These are phyloP conservation scores for Penicillium steckii DNA, from an alignment of 495 filamentous ascomycete species.

Conservation along the genomic window DNA sequence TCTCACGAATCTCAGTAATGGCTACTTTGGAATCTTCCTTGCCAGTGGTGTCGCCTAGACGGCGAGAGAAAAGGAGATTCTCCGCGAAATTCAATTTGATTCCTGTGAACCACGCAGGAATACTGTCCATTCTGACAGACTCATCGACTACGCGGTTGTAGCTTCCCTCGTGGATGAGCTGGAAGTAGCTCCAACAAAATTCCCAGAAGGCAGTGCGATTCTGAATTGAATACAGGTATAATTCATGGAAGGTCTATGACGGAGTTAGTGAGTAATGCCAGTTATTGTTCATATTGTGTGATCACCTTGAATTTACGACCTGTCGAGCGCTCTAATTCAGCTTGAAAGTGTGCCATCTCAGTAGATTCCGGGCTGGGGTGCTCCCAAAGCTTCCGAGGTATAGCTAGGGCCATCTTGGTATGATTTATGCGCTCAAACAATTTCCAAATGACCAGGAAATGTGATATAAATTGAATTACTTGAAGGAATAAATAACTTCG, in stretches of 20 bases:
- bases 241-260: slow-evolving; percentile 49
- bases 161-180: slow-evolving; percentile 59
- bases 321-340: slow-evolving; percentile 20
- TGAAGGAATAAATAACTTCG: no score
- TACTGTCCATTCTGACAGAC: slow-evolving; percentile 60
- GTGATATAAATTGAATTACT: no score
- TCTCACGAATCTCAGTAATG: slow-evolving; percentile 71
- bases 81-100: slow-evolving; percentile 77
- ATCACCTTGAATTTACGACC: slow-evolving; percentile 19
- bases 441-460: no score
- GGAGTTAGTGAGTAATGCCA: slow-evolving; percentile 3
- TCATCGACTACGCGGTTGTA: slow-evolving; percentile 66
- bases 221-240: slow-evolving; percentile 62
- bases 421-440: no score
- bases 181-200: slow-evolving; percentile 56
- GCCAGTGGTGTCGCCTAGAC: slow-evolving; percentile 17
- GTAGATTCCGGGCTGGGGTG: slow-evolving; percentile 61
- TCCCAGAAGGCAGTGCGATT: slow-evolving; percentile 66
- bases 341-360: slow-evolving; percentile 59
- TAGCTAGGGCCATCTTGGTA: no score
- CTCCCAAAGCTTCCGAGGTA: slow-evolving; percentile 55
- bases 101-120: slow-evolving; percentile 62
- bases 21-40: slow-evolving; percentile 73
- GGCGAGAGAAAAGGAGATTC: slow-evolving; percentile 59
- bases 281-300: neutral